A percentile compares a stretch with the other conserved stretches of the same genome.
These are phyloP conservation scores for Thielaviopsis musarum DNA, from an alignment of 2,329 filamentous ascomycete species.

Conservation along the genomic window DNA sequence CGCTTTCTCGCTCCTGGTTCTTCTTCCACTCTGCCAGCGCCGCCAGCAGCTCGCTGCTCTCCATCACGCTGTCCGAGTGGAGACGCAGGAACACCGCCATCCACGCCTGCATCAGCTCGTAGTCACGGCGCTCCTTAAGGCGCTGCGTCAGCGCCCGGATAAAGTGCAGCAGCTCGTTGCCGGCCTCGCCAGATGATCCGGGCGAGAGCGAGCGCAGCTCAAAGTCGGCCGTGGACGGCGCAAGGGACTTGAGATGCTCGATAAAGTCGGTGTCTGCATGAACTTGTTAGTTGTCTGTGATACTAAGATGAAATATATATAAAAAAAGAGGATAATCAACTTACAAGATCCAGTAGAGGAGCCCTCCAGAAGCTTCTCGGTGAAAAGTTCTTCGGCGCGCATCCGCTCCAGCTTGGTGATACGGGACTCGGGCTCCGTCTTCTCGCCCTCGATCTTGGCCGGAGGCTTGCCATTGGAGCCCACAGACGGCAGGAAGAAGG, in stretches of 20 bases:
- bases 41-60: conserved; percentile 34
- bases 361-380: conserved; percentile 36
- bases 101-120: conserved; percentile 91
- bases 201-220: conserved; percentile 66
- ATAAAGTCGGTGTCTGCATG: conserved; percentile 47
- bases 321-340: conserved; percentile 16
- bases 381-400: conserved; percentile 41
- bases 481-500: conserved; percentile 76
- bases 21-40: conserved; percentile 53
- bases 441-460: conserved; percentile 18
- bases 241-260: conserved; percentile 60
- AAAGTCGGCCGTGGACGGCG: conserved; percentile 74
- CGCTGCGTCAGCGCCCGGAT: conserved; percentile 61
- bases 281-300: conserved; percentile 15
- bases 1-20: conserved; percentile 54
- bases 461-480: conserved; percentile 16
- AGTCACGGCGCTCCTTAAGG: conserved; percentile 56
- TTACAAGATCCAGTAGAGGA: conserved; percentile 43
- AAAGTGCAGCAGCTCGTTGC: conserved; percentile 64
- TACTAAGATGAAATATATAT: conserved; percentile 4
- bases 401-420: conserved; percentile 49
- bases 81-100: conserved; percentile 85
- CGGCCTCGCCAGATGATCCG: conserved; percentile 24
- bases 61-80: conserved; percentile 45
- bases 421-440: conserved; percentile 37